phyloP scores from a whole-genome alignment of 139 green algal genomes.

The Astrephomene gubernaculifera region DNA sequence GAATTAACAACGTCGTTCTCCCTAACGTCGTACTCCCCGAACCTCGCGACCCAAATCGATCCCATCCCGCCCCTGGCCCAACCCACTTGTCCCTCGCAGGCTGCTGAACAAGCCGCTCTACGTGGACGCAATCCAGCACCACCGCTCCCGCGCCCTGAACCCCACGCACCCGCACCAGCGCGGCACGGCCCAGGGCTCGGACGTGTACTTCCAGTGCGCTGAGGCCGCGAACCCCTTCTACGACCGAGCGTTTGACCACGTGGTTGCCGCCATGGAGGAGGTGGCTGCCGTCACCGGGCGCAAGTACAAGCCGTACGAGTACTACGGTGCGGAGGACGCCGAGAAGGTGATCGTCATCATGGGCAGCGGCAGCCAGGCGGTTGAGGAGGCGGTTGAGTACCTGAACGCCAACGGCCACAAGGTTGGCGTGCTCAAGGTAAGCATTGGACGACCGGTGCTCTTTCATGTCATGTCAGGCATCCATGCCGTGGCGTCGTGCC shows the following conservation, averaged over 20 bases:
- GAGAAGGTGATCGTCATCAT: conserved; percentile 66
- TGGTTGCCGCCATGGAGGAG: conserved; percentile 48
- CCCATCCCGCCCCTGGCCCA: too few relatives aligned
- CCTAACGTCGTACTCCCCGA: too few relatives aligned
- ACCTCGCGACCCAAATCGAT: too few relatives aligned
- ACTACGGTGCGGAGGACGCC: conserved; percentile 59
- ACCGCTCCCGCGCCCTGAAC: conserved; percentile 55
- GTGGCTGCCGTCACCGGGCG: conserved; percentile 58
- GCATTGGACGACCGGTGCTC: too few relatives aligned
- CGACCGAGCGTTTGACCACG: conserved; percentile 35
- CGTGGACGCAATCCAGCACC: conserved; percentile 28
- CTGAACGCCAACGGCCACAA: conserved; percentile 52
- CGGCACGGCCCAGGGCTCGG: conserved; percentile 59
- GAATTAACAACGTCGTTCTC: too few relatives aligned
- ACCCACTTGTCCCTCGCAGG: too few relatives aligned
- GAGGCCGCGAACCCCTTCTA: conserved; percentile 67
- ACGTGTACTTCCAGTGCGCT: conserved; percentile 68
- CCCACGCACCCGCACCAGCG: conserved; percentile 62
- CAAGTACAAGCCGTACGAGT: conserved; percentile 67
- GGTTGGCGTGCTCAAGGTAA: conserved; percentile 64
- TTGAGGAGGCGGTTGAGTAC: conserved; percentile 56
- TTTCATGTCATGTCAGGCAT: too few relatives aligned
- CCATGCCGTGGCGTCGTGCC: too few relatives aligned
- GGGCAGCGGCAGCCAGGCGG: conserved; percentile 59
- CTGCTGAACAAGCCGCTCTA: conserved; percentile 34